phyloP scores from a whole-genome alignment of 768 basidiomycete species.

The Ramaria rubella region DNA sequence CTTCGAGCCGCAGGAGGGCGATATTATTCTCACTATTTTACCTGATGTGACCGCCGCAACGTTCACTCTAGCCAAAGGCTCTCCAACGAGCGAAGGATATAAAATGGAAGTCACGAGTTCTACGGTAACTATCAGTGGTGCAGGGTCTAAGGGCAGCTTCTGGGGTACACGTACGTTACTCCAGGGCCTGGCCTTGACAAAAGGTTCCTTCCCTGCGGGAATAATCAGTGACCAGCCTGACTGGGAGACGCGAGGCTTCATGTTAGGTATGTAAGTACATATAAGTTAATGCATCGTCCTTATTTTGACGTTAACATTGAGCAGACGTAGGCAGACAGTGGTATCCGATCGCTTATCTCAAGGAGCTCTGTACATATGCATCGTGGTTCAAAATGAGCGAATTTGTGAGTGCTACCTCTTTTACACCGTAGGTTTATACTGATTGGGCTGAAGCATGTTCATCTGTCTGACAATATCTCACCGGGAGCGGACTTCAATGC shows the following conservation, averaged over 20 bases:
- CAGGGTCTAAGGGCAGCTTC: slow-evolving; percentile 21
- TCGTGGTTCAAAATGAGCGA: slow-evolving; percentile 25
- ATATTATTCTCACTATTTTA: slow-evolving; percentile 12
- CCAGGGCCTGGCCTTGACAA: slow-evolving; percentile 19
- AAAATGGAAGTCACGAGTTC: slow-evolving; percentile 13
- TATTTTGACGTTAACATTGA: neutral
- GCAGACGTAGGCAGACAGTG: slow-evolving; percentile 22
- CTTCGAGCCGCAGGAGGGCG: neutral
- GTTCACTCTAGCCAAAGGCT: slow-evolving; percentile 15
- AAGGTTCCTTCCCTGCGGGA: slow-evolving; percentile 19
- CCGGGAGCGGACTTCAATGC: slow-evolving; percentile 12
- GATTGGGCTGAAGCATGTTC: slow-evolving; percentile 15
- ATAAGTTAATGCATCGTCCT: neutral
- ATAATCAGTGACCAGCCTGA: slow-evolving; percentile 20
- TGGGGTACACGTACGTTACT: slow-evolving; percentile 24
- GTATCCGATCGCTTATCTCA: slow-evolving; percentile 21
- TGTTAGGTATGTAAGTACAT: slow-evolving; percentile 17
- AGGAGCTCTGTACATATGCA: slow-evolving; percentile 21
- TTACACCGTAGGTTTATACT: neutral
- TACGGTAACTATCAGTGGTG: slow-evolving; percentile 16
- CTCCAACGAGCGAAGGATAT: slow-evolving; percentile 20
- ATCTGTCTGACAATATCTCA: slow-evolving; percentile 23
- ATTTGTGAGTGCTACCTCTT: slow-evolving; percentile 12
- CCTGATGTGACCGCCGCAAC: slow-evolving; percentile 12
- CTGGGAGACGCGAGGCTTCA: slow-evolving; percentile 22